Percentiles rank a stretch among this genome's conserved stretches.
phyloP scores from a whole-genome alignment of 2,329 filamentous ascomycete species.

The Graphilbum ipis-grandicollis region DNA sequence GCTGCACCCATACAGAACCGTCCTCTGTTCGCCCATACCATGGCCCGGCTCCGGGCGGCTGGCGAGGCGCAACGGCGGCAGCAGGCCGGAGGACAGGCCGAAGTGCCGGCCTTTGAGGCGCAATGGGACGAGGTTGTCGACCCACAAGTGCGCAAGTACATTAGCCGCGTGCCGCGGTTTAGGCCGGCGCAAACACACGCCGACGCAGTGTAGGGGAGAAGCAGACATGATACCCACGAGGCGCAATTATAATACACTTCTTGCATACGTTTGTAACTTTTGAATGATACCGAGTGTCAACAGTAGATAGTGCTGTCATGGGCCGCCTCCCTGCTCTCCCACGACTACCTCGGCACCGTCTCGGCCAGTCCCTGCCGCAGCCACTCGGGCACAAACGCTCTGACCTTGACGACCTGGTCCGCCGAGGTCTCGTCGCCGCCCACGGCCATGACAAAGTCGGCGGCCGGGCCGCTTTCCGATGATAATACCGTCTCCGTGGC shows the following conservation, averaged over 20 bases:
- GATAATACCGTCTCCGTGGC: too few species aligned
- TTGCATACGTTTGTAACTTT: too few species aligned
- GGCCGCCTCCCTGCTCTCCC: too few species aligned
- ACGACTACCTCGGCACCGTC: too few species aligned
- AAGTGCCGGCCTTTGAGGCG: constrained; percentile 6
- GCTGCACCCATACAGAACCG: constrained; percentile 2
- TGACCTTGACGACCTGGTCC: constrained; percentile 38
- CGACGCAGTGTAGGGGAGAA: neutral
- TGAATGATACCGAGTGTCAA: too few species aligned
- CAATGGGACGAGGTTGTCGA: constrained; percentile 9
- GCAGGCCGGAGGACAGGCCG: constrained; percentile 7
- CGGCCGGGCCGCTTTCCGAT: too few species aligned
- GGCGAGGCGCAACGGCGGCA: constrained; percentile 6
- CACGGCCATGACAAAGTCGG: constrained; percentile 38
- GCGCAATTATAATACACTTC: too few species aligned
- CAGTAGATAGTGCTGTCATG: too few species aligned
- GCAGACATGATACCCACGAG: neutral
- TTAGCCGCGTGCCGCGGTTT: constrained; percentile 6
- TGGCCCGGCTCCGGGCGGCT: constrained; percentile 6
- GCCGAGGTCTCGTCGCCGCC: constrained; percentile 24
- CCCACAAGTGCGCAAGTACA: constrained; percentile 7
- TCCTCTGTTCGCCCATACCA: constrained; percentile 8
- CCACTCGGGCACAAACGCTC: constrained; percentile 79
- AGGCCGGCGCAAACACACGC: neutral
- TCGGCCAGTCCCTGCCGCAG: constrained; percentile 22